Evolutionary conservation across 768 basidiomycete genomes (phyloP).

Genomic region (Coprinopsis sp.): DNA sequence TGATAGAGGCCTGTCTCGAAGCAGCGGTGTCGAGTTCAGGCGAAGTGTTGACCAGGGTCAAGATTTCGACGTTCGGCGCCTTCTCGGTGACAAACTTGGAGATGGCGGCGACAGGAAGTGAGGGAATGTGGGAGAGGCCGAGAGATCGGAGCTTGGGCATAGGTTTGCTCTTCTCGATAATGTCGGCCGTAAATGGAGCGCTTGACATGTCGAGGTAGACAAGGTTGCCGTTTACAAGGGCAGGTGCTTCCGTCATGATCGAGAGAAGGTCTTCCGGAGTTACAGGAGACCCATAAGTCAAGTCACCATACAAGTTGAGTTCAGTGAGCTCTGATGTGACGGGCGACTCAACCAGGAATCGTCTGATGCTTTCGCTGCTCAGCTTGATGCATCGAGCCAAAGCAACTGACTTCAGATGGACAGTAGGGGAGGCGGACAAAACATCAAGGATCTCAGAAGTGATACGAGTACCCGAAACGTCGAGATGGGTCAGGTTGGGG

Average conservation of each 20-base stretch:
- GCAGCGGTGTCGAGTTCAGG: slow-evolving; percentile 67
- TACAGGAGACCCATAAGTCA: slow-evolving; percentile 74
- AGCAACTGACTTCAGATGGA: slow-evolving; percentile 73
- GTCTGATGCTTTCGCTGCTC: slow-evolving; percentile 70
- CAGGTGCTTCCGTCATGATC: slow-evolving; percentile 71
- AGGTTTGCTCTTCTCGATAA: slow-evolving; percentile 50
- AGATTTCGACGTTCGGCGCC: slow-evolving; percentile 76
- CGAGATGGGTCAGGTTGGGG: slow-evolving; percentile 84
- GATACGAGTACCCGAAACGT: slow-evolving; percentile 85
- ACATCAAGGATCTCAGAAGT: slow-evolving; percentile 68
- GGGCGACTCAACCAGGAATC: slow-evolving; percentile 66
- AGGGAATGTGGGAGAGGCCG: slow-evolving; percentile 83
- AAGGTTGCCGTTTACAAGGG: slow-evolving; percentile 69
- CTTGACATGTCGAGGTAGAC: slow-evolving; percentile 90
- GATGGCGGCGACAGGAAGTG: slow-evolving; percentile 60
- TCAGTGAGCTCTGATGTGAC: slow-evolving; percentile 62
- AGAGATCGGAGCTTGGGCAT: slow-evolving; percentile 80
- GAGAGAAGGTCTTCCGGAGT: slow-evolving; percentile 57
- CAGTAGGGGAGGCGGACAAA: slow-evolving; percentile 57
- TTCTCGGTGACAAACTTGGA: slow-evolving; percentile 63
- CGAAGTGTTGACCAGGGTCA: slow-evolving; percentile 74
- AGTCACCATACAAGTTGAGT: slow-evolving; percentile 86
- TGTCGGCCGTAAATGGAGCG: slow-evolving; percentile 58
- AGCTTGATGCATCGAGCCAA: slow-evolving; percentile 84
- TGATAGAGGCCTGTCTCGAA: slow-evolving; percentile 62